Evolutionary conservation across 2,329 filamentous ascomycete species (phyloP).

Genomic region (Xylariaceae sp.): DNA sequence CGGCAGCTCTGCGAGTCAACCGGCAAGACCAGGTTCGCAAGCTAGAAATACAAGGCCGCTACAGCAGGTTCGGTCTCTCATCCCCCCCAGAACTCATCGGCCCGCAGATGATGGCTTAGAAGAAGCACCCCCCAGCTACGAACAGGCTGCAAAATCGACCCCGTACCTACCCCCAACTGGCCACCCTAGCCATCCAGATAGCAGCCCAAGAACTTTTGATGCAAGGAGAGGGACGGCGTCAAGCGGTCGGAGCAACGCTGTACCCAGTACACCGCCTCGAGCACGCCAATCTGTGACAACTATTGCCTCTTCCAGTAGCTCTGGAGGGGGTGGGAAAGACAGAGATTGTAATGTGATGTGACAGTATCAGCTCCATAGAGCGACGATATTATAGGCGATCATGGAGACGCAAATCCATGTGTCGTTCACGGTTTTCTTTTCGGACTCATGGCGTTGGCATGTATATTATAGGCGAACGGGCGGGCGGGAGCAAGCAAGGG

Average conservation of each 20-base stretch:
- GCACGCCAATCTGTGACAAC: constrained; percentile 36
- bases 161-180: constrained; percentile 49
- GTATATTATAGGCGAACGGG: not conserved
- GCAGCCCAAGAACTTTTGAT: constrained; percentile 31
- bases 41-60: constrained; percentile 25
- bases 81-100: constrained; percentile 40
- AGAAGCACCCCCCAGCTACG: constrained; percentile 53
- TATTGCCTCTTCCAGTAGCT: constrained; percentile 15
- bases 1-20: constrained; percentile 24
- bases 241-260: constrained; percentile 15
- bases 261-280: constrained; percentile 23
- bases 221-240: constrained; percentile 20
- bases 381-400: not conserved
- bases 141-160: constrained; percentile 48
- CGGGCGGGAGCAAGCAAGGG: not conserved
- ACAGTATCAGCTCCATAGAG: constrained; percentile 2
- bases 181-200: constrained; percentile 45
- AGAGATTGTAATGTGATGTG: constrained; percentile 31
- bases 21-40: constrained; percentile 17
- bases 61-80: constrained; percentile 43
- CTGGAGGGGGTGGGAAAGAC: constrained; percentile 21
- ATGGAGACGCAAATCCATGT: not conserved
- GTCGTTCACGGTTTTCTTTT: not conserved
- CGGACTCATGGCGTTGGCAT: constrained; percentile 3
- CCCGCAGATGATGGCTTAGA: constrained; percentile 39